Evolutionary conservation across 2,329 filamentous ascomycete genomes (phyloP), one percentile per base, ranked within the genome.

Genomic region (Pseudocercospora cruenta): DNA sequence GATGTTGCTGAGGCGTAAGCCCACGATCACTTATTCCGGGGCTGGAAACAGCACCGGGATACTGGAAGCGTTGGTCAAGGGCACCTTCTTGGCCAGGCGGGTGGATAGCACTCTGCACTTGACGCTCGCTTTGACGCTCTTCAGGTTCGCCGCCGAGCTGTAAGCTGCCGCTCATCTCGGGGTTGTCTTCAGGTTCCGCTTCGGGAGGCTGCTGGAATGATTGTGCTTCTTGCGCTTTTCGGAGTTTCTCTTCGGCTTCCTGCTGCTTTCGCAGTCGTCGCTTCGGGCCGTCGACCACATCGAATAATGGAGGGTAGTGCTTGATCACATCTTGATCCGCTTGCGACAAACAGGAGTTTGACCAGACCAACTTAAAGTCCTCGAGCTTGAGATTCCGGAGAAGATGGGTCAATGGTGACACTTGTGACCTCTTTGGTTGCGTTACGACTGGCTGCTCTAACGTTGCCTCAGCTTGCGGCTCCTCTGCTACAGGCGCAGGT

Each of bases 71-170:
- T 51, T 73, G 74, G 28, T 77, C 75, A 1, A 76, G 69, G n/a
- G 59, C 63, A 21, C 70, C 72, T 12, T 77, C 74, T 55, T 71
- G 70, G 3, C 67, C 70, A 9, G 93, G 92, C 2, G 91, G 89
- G 73, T 93, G 92, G 7, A 92, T 88, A 12, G 87, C 88, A 66
- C 66, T 88, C 87, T 58, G 88, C 86, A 67, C 86, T 65, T 87
- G 86, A 51, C 86, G 84, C 47, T 72, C 85, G 85, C 55, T 78
- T 68, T 76, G 76, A 6, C 87, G 85, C 71, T 96, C 93, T 76
- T 98, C 94, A 0, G 94, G 94, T 77, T 98, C 94, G 51, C 94
- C 94, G 64, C 94, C 94, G 19, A 98, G 85, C 65, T 96, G 94
- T 65, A 95, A 84, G 76, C 94, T 98, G 14, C 91, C 92, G 71